phyloP scores from a whole-genome alignment of 768 basidiomycete species.

The Tylopilus sp. region DNA sequence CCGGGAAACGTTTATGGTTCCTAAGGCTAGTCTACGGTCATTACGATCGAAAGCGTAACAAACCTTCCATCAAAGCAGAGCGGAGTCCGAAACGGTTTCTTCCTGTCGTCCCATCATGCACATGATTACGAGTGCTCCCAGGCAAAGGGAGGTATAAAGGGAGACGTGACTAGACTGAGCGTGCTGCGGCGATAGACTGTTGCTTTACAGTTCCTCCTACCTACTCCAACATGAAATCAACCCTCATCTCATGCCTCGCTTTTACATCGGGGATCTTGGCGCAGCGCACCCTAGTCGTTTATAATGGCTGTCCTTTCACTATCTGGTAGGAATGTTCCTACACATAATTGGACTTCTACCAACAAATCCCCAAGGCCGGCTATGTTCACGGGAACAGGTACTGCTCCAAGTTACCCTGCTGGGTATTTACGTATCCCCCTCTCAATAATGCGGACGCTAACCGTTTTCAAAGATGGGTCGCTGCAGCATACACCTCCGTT shows the following conservation, averaged over 20 bases:
- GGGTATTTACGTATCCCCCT: slow-evolving; percentile 40
- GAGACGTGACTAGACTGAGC: background rate
- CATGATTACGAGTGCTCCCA: slow-evolving; percentile 1
- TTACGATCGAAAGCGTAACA: background rate
- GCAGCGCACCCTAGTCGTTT: slow-evolving; percentile 58
- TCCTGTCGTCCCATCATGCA: background rate
- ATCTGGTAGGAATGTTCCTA: slow-evolving; percentile 48
- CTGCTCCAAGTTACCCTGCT: slow-evolving; percentile 39
- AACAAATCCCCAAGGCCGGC: slow-evolving; percentile 40
- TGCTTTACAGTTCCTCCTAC: background rate
- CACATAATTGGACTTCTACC: background rate
- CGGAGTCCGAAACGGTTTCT: background rate
- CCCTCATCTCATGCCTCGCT: slow-evolving; percentile 26
- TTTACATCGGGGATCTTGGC: slow-evolving; percentile 33
- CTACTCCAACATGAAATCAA: slow-evolving; percentile 15
- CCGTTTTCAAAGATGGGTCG: slow-evolving; percentile 30
- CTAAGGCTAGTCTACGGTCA: too few species aligned
- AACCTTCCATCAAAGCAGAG: background rate
- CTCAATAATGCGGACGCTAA: background rate
- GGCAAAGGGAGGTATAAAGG: slow-evolving; percentile 15
- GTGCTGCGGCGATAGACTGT: background rate
- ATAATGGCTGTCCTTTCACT: slow-evolving; percentile 65
- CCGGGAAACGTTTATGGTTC: too few species aligned
- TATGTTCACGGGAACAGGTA: slow-evolving; percentile 58
- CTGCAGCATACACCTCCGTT: slow-evolving; percentile 24